Conservation (phyloP, 306 rosid genomes). For the Astragalus membranaceus region DNA sequence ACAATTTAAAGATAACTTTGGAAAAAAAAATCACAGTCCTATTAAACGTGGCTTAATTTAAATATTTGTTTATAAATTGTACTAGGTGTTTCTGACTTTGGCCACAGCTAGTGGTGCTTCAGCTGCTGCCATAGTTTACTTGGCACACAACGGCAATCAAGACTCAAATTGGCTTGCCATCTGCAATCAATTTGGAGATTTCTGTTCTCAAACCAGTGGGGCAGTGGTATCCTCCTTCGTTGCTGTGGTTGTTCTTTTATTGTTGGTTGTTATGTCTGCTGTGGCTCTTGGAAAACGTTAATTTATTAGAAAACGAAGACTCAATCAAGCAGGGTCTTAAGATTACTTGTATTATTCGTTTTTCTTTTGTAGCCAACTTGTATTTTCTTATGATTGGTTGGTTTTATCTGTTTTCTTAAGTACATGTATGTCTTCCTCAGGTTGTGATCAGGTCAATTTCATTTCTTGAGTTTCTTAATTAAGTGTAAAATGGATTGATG, state of each 20-base stretch:
- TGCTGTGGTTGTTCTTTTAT: slow-evolving; percentile 40
- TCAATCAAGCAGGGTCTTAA: slow-evolving; percentile 13
- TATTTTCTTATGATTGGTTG: neutral
- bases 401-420: neutral
- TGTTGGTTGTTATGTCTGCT: slow-evolving; percentile 59
- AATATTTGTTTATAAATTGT: neutral
- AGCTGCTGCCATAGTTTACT: slow-evolving; percentile 70
- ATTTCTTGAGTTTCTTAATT: neutral
- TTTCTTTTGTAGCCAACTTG: neutral
- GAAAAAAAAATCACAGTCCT: too few relatives aligned
- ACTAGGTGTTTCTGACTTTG: slow-evolving; percentile 63
- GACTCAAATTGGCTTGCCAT: slow-evolving; percentile 87
- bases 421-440: neutral
- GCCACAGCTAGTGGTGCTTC: slow-evolving; percentile 64
- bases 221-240: slow-evolving; percentile 66
- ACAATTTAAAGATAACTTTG: too few relatives aligned
- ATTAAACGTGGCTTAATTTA: neutral
- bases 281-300: slow-evolving; percentile 38
- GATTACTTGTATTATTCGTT: neutral
- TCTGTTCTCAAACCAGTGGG: slow-evolving; percentile 57
- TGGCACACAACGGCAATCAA: slow-evolving; percentile 78
- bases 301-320: neutral
- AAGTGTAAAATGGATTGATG: neutral
- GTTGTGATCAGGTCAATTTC: neutral
- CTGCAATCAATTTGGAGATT: slow-evolving; percentile 69